Evolutionary conservation across 1,284 basidiomycete genomes (phyloP), one percentile per base, ranked within the genome.

Genomic region (Leccinum laetum): DNA sequence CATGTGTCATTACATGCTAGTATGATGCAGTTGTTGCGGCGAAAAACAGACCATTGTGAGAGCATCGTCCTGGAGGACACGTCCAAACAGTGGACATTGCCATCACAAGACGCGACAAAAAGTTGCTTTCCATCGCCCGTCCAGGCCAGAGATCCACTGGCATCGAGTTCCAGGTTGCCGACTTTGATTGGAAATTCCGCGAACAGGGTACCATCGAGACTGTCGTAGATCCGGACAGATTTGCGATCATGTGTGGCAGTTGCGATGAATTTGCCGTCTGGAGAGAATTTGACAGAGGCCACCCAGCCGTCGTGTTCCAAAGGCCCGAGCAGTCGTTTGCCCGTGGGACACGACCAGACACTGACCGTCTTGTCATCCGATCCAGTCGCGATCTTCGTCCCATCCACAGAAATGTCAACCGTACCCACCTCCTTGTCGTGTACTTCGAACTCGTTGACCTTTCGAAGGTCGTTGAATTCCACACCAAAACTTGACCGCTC

Each of bases 31-130:
- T 32, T 2, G 29, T 9, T 1, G 2, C 29, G 8, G 29, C 8
- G 7, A 29, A 29, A 10, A 49, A 13, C 0, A 24, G 21, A 14
- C 49, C 49, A 52, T 8, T 52, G 11, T 6, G 49, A 52, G 21
- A 24, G 13, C 3, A 1, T 14, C 0, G 18, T 52, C 49, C 7
- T 24, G 49, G 21, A 52, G 21, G 49, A 24, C 7, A 52, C 49
- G 4, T 52, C 49, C 0, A 53, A 1, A 24, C 49, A 24, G 4
- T 21, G 18, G 18, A 24, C 4, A 3, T 14, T 13, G 0, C 49
- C 21, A 24, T 14, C 13, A 13, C 3, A 0, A 24, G 21, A 53
- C 2, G 1, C 0, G 5, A 0, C 49, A 24, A 53, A 24, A 0
- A 53, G 7, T 14, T 24, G 3, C 21, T 53, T 53, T 24, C 49